Base-by-base conservation (phyloP, 2,329 filamentous ascomycete genomes). In the Periconia sp. region DNA sequence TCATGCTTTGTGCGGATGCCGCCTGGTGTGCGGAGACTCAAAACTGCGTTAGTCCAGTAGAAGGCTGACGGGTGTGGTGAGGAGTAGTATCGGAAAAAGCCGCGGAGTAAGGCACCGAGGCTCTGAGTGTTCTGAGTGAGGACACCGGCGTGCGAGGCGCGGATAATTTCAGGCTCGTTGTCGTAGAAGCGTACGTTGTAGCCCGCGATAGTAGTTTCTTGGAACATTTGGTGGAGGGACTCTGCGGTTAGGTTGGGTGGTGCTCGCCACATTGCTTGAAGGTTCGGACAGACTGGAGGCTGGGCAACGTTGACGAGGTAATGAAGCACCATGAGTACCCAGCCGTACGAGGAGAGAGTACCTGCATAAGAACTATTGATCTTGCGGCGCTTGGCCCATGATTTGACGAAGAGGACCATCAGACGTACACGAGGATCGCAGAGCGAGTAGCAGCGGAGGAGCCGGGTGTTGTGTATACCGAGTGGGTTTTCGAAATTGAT, bases 401-500 rank as follows among this genome's bases (percentile, higher is more conserved):
- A 84, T 73, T 97, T 97, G 68, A 97, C 80, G 68, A 96, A 96
- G 9, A 95, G 76, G 1, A 95, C 85, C 76, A 96, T 84, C 1
- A 86, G 85, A 19, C 85, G 83, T 6, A 96, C 90, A 11, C 92
- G 86, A 5, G 83, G 76, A 68, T 97, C 92, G 18, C 88, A 90
- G 51, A 85, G 82, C 1, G 89, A 88, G 74, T 97, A 97, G 71
- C 90, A 93, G 40, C 89, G 85, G 30, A 97, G 82, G 40, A 97
- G 83, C 33, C 85, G 77, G 0, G 92, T 95, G 71, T 96, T 96
- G 60, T 94, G 88, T 2, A 96, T 79, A 1, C 88, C 91, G 2
- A 96, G 82, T 43, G 90, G 85, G 17, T 92, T 92, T 1, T 89
- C 89, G 69, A 96, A 96, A 72, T 96, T 96, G 79, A 97, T 91